phyloP scores from a whole-genome alignment of 441 rosid genomes.

The Geranium incanum region DNA sequence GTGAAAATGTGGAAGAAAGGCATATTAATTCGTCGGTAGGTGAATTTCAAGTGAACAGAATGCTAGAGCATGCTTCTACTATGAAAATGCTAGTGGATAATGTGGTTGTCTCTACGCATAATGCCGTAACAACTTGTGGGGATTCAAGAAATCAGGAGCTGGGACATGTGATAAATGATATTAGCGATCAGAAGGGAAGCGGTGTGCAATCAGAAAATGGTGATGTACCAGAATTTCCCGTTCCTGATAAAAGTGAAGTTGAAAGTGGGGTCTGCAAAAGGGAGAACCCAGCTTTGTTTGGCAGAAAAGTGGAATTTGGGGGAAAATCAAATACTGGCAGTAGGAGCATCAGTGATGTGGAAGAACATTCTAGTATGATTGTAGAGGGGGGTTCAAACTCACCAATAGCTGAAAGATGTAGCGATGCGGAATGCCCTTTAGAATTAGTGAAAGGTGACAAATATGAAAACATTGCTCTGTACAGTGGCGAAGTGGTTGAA shows the following conservation, averaged over 20 bases:
- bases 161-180: constrained; percentile 26
- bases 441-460: constrained; percentile 20
- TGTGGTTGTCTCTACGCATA: constrained; percentile 20
- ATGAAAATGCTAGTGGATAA: constrained; percentile 36
- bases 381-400: constrained; percentile 30
- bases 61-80: constrained; percentile 29
- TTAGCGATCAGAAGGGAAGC: constrained; percentile 21
- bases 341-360: constrained; percentile 23
- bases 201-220: constrained; percentile 22
- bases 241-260: constrained; percentile 25
- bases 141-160: constrained; percentile 32
- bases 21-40: constrained; percentile 25
- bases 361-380: constrained; percentile 27
- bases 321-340: constrained; percentile 26
- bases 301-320: constrained; percentile 23
- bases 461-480: constrained; percentile 23
- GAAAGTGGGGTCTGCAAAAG: constrained; percentile 23
- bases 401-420: constrained; percentile 30
- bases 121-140: constrained; percentile 20
- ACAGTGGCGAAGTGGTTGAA: constrained; percentile 20
- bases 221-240: constrained; percentile 15
- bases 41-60: constrained; percentile 31
- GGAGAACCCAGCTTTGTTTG: constrained; percentile 22
- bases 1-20: constrained; percentile 23
- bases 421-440: constrained; percentile 18